A percentile compares a stretch with the other conserved stretches of the same genome.
Evolutionary conservation across 371 early-diverging fungal genomes (phyloP).

Genomic region (Zopfochytrium polystomum): DNA sequence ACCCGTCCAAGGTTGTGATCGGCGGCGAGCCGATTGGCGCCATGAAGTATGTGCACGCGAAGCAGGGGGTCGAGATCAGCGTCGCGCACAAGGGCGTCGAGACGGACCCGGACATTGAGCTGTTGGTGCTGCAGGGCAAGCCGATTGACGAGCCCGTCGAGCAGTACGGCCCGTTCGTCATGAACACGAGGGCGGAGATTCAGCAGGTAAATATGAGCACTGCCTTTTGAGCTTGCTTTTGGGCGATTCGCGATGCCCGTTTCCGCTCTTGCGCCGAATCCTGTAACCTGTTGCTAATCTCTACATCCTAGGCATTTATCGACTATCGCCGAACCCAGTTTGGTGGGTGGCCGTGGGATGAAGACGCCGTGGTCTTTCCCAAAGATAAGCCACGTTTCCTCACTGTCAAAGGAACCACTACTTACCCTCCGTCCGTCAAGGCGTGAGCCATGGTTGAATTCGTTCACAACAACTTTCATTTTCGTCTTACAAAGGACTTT

Average conservation of each 20-base stretch:
- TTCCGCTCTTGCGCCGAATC: no score
- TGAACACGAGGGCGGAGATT: conserved; percentile 45
- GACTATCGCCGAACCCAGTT: conserved; percentile 42
- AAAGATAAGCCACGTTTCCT: conserved; percentile 21
- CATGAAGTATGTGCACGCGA: conserved; percentile 18
- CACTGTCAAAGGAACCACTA: conserved; percentile 13
- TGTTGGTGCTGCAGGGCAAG: conserved; percentile 27
- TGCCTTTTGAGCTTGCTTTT: no score
- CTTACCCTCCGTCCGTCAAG: no score
- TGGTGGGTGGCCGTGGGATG: conserved; percentile 34
- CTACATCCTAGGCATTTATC: no score
- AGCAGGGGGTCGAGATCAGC: background rate
- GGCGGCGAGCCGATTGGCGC: conserved; percentile 18
- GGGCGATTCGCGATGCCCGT: no score
- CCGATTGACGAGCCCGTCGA: conserved; percentile 42
- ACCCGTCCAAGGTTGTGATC: conserved; percentile 31
- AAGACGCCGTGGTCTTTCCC: conserved; percentile 17
- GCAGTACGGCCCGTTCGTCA: conserved; percentile 49
- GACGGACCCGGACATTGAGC: conserved; percentile 6
- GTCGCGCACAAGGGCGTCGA: background rate
- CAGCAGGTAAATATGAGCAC: no score
- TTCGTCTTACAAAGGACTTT: no score
- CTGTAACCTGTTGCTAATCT: no score
- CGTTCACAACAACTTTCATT: no score
- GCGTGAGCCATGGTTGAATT: no score